Base-by-base conservation (phyloP, 371 early-diverging fungal genomes). In the Circinella umbellata region DNA sequence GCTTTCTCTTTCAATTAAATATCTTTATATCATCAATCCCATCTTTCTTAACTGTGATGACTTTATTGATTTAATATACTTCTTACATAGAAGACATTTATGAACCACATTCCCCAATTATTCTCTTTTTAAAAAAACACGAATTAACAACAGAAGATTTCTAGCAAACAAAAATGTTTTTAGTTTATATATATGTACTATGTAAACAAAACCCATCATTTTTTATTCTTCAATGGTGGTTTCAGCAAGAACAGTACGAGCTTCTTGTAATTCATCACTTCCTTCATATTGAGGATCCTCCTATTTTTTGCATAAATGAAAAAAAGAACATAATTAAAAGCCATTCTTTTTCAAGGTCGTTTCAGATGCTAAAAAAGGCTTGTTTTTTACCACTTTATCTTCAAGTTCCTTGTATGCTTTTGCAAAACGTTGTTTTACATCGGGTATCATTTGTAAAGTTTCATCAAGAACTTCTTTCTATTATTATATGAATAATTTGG, bases 391-490 rank as follows among this genome's bases (percentile, higher is more conserved):
- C 61, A 82, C 66, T 66, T 78, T 73, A 15, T 76, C 70, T 65
- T 77, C 76, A 20, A 93, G 82, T 13, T 89, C 91, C 64, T 83
- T 69, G n/a, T 85, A 73, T 7, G 94, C 92, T 34, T 61, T 77
- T 5, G 73, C 80, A 20, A 94, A 80, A 48, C 94, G 77, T 39
- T 80, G 78, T 53, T 91, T 81, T 59, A 88, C 80, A 70, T 93
- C 93, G 17, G 93, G 94, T 51, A 94, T 86, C 92, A 94, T 94
- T 61, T 82, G 79, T 35, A 75, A 69, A 6, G 93, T 92, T 67
- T 94, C 94, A 3, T 88, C 90, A 48, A 94, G 82, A 4, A 94
- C 94, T 70, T 93, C 93, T 68, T 87, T 82, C 91, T 92, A 69
- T 67, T 57, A 20, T 15, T 42, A 15, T 47, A 13, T 10, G 27